These are phyloP conservation scores for Phanerochaete carnosa DNA, from an alignment of 768 basidiomycete genomes.

Conservation along the genomic window DNA sequence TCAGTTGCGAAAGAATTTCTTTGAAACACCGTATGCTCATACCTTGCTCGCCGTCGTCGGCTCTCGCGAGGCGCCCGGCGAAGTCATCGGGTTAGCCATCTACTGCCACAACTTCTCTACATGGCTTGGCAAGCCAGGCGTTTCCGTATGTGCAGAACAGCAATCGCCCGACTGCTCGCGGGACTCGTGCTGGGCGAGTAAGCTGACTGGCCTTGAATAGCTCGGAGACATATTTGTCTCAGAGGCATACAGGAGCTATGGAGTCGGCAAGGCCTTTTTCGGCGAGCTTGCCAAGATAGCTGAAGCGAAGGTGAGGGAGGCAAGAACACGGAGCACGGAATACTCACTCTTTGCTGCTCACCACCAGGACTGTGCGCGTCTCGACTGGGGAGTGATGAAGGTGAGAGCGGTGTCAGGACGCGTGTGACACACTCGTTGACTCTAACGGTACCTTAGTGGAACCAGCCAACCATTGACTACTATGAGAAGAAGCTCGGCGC, in stretches of 20 bases:
- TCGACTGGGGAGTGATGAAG: slow-evolving; percentile 83
- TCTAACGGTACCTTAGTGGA: slow-evolving; percentile 63
- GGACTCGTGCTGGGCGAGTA: neutral
- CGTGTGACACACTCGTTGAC: neutral
- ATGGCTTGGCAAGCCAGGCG: slow-evolving; percentile 89
- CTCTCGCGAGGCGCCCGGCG: slow-evolving; percentile 39
- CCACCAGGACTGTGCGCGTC: slow-evolving; percentile 60
- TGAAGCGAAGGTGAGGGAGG: slow-evolving; percentile 64
- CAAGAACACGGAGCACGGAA: no score
- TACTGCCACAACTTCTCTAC: slow-evolving; percentile 96
- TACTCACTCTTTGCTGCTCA: slow-evolving; percentile 5
- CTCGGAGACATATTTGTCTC: slow-evolving; percentile 93
- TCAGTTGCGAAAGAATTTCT: slow-evolving; percentile 71
- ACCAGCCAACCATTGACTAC: slow-evolving; percentile 86
- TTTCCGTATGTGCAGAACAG: slow-evolving; percentile 54
- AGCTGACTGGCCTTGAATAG: slow-evolving; percentile 34
- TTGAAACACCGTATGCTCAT: slow-evolving; percentile 70
- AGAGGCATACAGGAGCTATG: slow-evolving; percentile 64
- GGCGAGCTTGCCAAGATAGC: slow-evolving; percentile 81
- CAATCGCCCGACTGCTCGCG: slow-evolving; percentile 30
- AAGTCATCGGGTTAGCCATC: slow-evolving; percentile 48
- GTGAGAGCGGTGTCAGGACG: slow-evolving; percentile 41
- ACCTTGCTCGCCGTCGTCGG: slow-evolving; percentile 71
- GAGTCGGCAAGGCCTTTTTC: slow-evolving; percentile 89
- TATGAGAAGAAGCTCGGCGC: slow-evolving; percentile 84